Conservation (phyloP, 495 filamentous ascomycete species). For the Aspergillus sclerotioniger region DNA sequence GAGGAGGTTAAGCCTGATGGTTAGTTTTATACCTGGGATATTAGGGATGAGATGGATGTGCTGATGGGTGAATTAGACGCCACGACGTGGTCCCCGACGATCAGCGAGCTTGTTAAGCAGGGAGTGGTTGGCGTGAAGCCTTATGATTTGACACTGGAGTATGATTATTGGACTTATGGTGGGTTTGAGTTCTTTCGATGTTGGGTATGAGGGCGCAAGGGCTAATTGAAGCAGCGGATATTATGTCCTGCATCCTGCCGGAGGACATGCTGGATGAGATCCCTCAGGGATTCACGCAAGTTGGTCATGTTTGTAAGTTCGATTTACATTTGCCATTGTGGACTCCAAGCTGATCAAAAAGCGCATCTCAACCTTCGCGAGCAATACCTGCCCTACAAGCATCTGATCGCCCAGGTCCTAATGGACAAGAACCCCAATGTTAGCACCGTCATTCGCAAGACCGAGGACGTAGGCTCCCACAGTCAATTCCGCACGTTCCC, state of each 20-base stretch:
- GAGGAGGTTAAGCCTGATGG: slow-evolving; percentile 68
- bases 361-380: slow-evolving; percentile 90
- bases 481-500: slow-evolving; percentile 89
- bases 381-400: slow-evolving; percentile 74
- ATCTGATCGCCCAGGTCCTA: slow-evolving; percentile 77
- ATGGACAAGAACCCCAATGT: slow-evolving; percentile 81
- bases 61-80: slow-evolving; percentile 52
- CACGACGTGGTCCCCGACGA: slow-evolving; percentile 66
- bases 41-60: slow-evolving; percentile 52
- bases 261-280: slow-evolving; percentile 64
- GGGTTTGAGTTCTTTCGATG: slow-evolving; percentile 15
- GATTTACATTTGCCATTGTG: slow-evolving; percentile 6
- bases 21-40: slow-evolving; percentile 35
- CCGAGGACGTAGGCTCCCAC: slow-evolving; percentile 77
- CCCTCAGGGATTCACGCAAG: slow-evolving; percentile 80
- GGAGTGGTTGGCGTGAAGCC: slow-evolving; percentile 66
- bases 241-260: slow-evolving; percentile 76
- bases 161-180: slow-evolving; percentile 85
- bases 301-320: slow-evolving; percentile 78
- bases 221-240: slow-evolving; percentile 58
- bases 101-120: slow-evolving; percentile 65
- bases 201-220: background rate
- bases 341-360: slow-evolving; percentile 20
- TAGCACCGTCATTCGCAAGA: slow-evolving; percentile 93
- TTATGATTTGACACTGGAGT: slow-evolving; percentile 73